phyloP scores from a whole-genome alignment of 2,329 filamentous ascomycete species.

The Thelonectria olida region DNA sequence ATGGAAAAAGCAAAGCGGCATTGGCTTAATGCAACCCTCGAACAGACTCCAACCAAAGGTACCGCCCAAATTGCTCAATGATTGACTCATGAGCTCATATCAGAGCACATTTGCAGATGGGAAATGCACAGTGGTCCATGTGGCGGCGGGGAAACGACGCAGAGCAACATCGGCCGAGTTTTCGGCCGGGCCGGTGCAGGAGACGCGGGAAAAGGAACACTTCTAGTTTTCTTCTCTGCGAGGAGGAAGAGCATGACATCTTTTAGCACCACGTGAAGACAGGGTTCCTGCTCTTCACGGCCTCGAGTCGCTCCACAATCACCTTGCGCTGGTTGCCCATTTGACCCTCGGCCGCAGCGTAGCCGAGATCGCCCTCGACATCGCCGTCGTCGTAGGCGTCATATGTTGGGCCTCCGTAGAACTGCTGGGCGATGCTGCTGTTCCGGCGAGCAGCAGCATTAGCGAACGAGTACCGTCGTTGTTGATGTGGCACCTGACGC shows the following conservation, averaged over 20 bases:
- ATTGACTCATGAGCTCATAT: not conserved
- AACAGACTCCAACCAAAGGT: constrained; percentile 5
- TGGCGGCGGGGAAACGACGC: not conserved
- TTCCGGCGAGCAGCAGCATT: constrained; percentile 57
- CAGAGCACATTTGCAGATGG: not conserved
- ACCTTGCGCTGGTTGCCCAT: constrained; percentile 92
- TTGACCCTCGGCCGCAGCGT: constrained; percentile 92
- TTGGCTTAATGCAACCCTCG: constrained; percentile 17
- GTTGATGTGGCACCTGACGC: constrained; percentile 54
- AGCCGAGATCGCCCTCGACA: constrained; percentile 91
- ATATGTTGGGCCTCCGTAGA: constrained; percentile 58
- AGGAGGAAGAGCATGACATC: constrained; percentile 4
- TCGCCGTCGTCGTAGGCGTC: constrained; percentile 78
- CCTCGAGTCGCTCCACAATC: constrained; percentile 94
- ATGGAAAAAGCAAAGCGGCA: constrained; percentile 9
- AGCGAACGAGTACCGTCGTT: constrained; percentile 64
- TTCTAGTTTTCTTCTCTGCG: constrained; percentile 4
- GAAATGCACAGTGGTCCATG: not conserved
- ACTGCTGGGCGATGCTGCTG: constrained; percentile 62
- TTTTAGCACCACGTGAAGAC: constrained; percentile 95
- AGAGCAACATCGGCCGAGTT: not conserved
- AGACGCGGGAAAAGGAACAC: constrained; percentile 10
- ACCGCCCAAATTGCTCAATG: not conserved
- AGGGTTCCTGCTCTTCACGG: constrained; percentile 93
- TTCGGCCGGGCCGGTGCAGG: not conserved